Conservation (phyloP, 108 stramenopile genomes). For the Thalassiosira profunda region DNA sequence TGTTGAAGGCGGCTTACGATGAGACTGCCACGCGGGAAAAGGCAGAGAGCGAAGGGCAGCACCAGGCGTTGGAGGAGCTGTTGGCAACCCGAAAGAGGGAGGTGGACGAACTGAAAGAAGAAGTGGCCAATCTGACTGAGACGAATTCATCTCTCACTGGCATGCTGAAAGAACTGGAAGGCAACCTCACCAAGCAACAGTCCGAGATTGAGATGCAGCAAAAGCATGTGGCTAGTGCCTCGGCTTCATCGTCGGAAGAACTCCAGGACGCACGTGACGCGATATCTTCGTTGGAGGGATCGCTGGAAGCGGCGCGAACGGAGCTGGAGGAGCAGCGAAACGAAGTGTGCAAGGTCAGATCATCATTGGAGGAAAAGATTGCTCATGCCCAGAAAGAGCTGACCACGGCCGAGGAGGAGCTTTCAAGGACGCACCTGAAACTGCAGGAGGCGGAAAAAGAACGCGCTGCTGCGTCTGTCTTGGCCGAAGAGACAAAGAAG, state of each 20-base stretch:
- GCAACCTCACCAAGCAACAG: conserved; percentile 20
- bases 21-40: conserved; percentile 50
- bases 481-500: background rate
- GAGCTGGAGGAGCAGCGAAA: conserved; percentile 43
- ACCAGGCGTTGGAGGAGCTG: conserved; percentile 44
- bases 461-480: background rate
- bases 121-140: conserved; percentile 33
- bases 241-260: conserved; percentile 48
- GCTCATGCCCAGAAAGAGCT: conserved; percentile 63
- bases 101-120: conserved; percentile 48
- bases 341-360: conserved; percentile 63
- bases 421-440: conserved; percentile 55
- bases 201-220: conserved; percentile 50
- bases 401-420: conserved; percentile 63
- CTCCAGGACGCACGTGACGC: conserved; percentile 54
- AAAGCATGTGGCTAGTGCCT: conserved; percentile 47
- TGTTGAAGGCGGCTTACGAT: conserved; percentile 81
- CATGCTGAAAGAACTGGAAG: conserved; percentile 16
- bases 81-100: conserved; percentile 41
- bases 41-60: conserved; percentile 5
- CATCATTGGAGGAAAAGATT: conserved; percentile 71
- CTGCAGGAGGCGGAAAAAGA: conserved; percentile 64
- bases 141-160: conserved; percentile 35
- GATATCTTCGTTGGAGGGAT: conserved; percentile 61
- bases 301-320: conserved; percentile 49